These are phyloP conservation scores for Phytophthora meadii DNA, from an alignment of 352 stramenopile species.

Conservation along the genomic window DNA sequence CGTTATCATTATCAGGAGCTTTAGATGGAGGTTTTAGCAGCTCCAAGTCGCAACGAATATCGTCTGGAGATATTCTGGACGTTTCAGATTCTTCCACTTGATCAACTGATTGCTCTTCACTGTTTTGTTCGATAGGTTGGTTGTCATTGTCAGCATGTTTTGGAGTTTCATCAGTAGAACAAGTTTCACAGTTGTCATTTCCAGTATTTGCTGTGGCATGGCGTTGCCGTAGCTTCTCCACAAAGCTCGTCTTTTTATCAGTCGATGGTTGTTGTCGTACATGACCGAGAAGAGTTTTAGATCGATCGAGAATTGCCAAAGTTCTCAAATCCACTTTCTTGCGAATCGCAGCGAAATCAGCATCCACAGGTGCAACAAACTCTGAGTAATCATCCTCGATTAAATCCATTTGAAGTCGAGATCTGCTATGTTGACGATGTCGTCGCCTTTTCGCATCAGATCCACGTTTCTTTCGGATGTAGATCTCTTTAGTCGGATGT, in stretches of 20 bases:
- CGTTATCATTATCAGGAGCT: slow-evolving; percentile 66
- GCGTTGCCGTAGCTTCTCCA: slow-evolving; percentile 40
- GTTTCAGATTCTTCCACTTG: not conserved
- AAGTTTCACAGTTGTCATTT: not conserved
- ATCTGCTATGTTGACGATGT: slow-evolving; percentile 11
- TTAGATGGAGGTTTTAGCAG: slow-evolving; percentile 58
- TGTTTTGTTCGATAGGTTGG: not conserved
- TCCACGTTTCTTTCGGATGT: slow-evolving; percentile 1
- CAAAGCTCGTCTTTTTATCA: slow-evolving; percentile 29
- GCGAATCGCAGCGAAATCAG: slow-evolving; percentile 43
- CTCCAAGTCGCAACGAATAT: slow-evolving; percentile 55
- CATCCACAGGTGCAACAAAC: slow-evolving; percentile 31
- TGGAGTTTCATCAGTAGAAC: too few relatives aligned
- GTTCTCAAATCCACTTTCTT: slow-evolving; percentile 61
- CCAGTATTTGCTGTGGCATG: slow-evolving; percentile 7
- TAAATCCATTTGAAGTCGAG: not conserved
- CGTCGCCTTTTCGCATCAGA: slow-evolving; percentile 8
- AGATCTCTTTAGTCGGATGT: too few relatives aligned
- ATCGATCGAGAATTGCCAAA: slow-evolving; percentile 62
- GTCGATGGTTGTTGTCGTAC: slow-evolving; percentile 21
- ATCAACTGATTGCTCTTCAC: not conserved
- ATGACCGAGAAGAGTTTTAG: slow-evolving; percentile 47
- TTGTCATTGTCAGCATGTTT: not conserved
- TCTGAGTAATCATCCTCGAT: slow-evolving; percentile 23
- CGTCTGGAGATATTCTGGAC: slow-evolving; percentile 6